Evolutionary conservation across 306 rosid species (phyloP).

Genomic region (Vigna angularis): DNA sequence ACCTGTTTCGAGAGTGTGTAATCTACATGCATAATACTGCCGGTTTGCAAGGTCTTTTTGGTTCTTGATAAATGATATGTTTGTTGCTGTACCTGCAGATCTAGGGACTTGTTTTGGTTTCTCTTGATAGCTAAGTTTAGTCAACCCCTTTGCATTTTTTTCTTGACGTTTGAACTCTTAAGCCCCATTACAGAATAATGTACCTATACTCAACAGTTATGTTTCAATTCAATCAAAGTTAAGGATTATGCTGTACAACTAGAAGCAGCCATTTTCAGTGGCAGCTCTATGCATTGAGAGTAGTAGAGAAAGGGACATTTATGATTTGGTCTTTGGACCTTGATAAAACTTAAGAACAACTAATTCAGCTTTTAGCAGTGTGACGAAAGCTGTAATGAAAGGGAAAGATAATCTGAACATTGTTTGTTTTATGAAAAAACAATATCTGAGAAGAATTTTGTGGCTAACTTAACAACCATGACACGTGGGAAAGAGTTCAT

Average conservation of each 20-base stretch:
- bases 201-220: not conserved
- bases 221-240: slow-evolving; percentile 28
- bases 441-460: slow-evolving; percentile 42
- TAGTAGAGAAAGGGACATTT: slow-evolving; percentile 16
- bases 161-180: not conserved
- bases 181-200: not conserved
- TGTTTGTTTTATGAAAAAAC: slow-evolving; percentile 34
- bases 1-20: too few relatives aligned
- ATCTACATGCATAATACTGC: not conserved
- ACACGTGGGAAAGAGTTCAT: slow-evolving; percentile 38
- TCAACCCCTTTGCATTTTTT: not conserved
- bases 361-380: slow-evolving; percentile 40
- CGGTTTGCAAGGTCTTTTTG: not conserved
- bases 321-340: slow-evolving; percentile 24
- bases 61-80: slow-evolving; percentile 18
- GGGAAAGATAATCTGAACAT: slow-evolving; percentile 56
- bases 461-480: slow-evolving; percentile 57
- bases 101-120: not conserved
- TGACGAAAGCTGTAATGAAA: slow-evolving; percentile 56
- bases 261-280: slow-evolving; percentile 41
- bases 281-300: slow-evolving; percentile 31
- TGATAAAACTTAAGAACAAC: slow-evolving; percentile 45
- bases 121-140: slow-evolving; percentile 3
- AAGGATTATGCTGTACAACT: slow-evolving; percentile 20
- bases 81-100: not conserved